phyloP scores from a whole-genome alignment of 2,329 filamentous ascomycete genomes.

The Colletotrichum australisinense region DNA sequence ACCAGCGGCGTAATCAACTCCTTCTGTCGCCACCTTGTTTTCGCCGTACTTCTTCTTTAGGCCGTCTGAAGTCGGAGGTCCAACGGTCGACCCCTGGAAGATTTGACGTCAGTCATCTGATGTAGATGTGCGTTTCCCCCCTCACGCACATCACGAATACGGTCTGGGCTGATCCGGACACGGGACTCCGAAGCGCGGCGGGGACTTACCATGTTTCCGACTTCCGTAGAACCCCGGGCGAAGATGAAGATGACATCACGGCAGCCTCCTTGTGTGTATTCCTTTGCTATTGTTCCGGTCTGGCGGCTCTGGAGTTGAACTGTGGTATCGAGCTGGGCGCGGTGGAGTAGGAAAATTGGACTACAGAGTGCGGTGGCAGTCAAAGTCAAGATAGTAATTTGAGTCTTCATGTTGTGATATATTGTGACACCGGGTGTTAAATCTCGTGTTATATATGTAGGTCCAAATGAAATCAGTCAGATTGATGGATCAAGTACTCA shows the following conservation, averaged over 20 bases:
- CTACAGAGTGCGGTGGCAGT: not conserved
- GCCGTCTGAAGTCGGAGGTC: slow-evolving; percentile 33
- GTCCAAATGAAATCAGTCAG: not conserved
- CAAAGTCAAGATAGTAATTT: not conserved
- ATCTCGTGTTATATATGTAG: not conserved
- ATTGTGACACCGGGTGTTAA: not conserved
- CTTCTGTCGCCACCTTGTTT: slow-evolving; percentile 38
- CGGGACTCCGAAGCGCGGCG: slow-evolving; percentile 16
- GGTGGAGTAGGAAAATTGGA: not conserved
- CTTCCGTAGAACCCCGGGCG: slow-evolving; percentile 51
- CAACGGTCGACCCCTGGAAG: slow-evolving; percentile 33
- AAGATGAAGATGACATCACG: slow-evolving; percentile 50
- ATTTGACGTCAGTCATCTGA: slow-evolving; percentile 14
- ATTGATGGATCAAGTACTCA: too few species aligned
- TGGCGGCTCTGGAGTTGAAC: not conserved
- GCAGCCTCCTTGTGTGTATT: slow-evolving; percentile 15
- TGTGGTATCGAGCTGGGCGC: not conserved
- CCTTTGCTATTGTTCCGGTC: slow-evolving; percentile 1
- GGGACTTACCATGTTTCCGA: slow-evolving; percentile 49
- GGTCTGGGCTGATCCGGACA: slow-evolving; percentile 40
- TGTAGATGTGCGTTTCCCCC: not conserved
- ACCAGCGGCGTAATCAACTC: slow-evolving; percentile 48
- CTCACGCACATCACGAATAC: slow-evolving; percentile 1
- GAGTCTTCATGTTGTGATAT: slow-evolving; percentile 4
- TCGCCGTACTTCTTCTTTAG: slow-evolving; percentile 36